Base-by-base conservation (phyloP, 2,329 filamentous ascomycete species). In the Cercospora sp. region DNA sequence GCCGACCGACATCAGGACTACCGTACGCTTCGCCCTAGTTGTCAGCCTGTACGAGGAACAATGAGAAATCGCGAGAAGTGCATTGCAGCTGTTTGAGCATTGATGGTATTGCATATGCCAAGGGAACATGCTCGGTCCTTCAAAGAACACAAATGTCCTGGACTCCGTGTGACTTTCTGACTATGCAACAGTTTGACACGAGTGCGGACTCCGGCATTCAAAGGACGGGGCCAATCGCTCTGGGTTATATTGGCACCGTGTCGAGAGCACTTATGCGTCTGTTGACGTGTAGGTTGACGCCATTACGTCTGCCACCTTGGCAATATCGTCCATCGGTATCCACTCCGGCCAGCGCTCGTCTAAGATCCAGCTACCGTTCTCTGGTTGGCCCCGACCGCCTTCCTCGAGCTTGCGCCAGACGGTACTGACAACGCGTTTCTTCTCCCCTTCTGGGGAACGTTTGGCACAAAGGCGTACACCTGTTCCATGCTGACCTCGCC, bases 331-430 rank as follows among this genome's bases (percentile, higher is more conserved):
- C 8, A 67, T 66, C 9, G 62, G 51, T 2, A 62, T 60, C 72
- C 72, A 77, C 31, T 67, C 48, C 10, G 76, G 76, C 77, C 77
- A 78, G 30, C 70, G 57, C 28, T 72, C 65, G 63, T 78, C 76
- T 9, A 79, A 69, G 16, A 75, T 71, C 73, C 73, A 79, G 26
- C 70, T 75, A 31, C 76, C 77, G 26, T 60, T 63, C 42, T 66
- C 64, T n/a, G 74, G 70, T 66, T 77, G 70, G 8, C 70, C 72
- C 23, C 68, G 64, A 30, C 71, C 60, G 7, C 73, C 72, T 62
- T 79, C 74, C 36, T 74, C 69, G 36, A 79, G 66, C 61, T 69
- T 70, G 28, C 74, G 74, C 77, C 77, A 79, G 9, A 75, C 73
- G 8, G 75, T 79, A 26, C 71, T 72, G 16, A 76, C 74, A 5